phyloP scores from a whole-genome alignment of 257 asterid species.

The Perilla frutescens region DNA sequence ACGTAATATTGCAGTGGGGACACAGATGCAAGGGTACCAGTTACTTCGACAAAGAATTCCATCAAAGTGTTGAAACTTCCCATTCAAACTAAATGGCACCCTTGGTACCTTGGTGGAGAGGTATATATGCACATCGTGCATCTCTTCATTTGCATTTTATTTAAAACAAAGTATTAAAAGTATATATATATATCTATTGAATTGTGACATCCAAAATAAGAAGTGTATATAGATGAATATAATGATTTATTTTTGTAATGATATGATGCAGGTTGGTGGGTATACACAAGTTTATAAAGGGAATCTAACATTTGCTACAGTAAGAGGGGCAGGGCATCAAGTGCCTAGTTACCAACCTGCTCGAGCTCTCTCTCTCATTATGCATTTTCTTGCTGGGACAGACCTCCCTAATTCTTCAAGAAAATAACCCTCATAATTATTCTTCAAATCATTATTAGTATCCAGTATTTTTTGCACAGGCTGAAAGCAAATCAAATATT shows the following conservation, averaged over 20 bases:
- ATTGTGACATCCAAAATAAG: too few species aligned
- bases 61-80: conserved; percentile 56
- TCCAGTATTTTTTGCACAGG: not conserved
- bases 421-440: not conserved
- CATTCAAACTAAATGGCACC: conserved; percentile 55
- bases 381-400: conserved; percentile 60
- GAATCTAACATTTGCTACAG: conserved; percentile 68
- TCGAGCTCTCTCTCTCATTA: conserved; percentile 64
- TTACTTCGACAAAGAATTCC: conserved; percentile 70
- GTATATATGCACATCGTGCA: conserved; percentile 33
- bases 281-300: conserved; percentile 59
- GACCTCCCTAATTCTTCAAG: conserved; percentile 51
- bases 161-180: too few species aligned
- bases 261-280: conserved; percentile 66
- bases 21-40: conserved; percentile 76
- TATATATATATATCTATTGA: too few species aligned
- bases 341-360: conserved; percentile 80
- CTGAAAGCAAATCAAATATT: not conserved
- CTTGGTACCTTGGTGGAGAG: conserved; percentile 75
- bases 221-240: too few species aligned
- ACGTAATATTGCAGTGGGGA: conserved; percentile 74
- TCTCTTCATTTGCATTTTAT: too few species aligned
- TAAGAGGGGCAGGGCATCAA: conserved; percentile 88
- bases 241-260: not conserved
- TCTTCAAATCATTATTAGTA: not conserved